phyloP scores from a whole-genome alignment of 1,284 basidiomycete genomes.

The Filobasidium uniguttulatum region DNA sequence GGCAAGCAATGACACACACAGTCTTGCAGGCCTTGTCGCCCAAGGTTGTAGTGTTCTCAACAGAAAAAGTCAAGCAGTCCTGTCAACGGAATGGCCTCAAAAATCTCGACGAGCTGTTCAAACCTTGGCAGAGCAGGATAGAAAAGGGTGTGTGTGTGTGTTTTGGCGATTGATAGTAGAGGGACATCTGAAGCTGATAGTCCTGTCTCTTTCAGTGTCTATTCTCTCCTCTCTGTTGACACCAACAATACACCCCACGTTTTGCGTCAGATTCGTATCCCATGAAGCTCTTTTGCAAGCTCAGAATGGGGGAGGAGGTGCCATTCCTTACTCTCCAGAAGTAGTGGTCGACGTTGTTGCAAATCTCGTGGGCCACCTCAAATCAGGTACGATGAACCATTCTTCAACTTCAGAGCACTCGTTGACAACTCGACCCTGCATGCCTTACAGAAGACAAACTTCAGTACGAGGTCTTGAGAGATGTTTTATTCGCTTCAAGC shows the following conservation, averaged over 20 bases:
- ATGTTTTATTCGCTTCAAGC: conserved; percentile 31
- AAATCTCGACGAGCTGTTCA: conserved; percentile 34
- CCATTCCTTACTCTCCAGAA: conserved; percentile 23
- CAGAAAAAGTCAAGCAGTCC: conserved; percentile 30
- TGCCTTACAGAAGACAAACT: conserved; percentile 26
- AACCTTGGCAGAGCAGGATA: conserved; percentile 34
- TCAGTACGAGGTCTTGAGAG: conserved; percentile 33
- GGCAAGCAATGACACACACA: conserved; percentile 1
- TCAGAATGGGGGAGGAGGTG: conserved; percentile 9
- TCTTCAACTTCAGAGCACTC: background rate
- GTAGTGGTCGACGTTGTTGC: conserved; percentile 33
- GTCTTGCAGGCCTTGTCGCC: conserved; percentile 35
- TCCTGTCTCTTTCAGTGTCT: conserved; percentile 23
- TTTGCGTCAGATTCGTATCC: conserved; percentile 33
- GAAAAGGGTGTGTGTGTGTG: conserved; percentile 26
- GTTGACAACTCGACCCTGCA: background rate
- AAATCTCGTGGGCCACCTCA: conserved; percentile 16
- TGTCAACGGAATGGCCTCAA: conserved; percentile 34
- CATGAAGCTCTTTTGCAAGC: conserved; percentile 23
- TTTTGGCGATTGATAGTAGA: background rate
- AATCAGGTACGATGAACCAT: conserved; percentile 20
- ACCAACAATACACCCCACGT: conserved; percentile 34
- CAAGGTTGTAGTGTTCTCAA: conserved; percentile 33
- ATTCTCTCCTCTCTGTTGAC: conserved; percentile 32
- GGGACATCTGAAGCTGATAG: background rate